A percentile compares a stretch with the other conserved stretches of the same genome.
Conservation (phyloP, 1,284 basidiomycete species). For the Apiotrichum sp. region DNA sequence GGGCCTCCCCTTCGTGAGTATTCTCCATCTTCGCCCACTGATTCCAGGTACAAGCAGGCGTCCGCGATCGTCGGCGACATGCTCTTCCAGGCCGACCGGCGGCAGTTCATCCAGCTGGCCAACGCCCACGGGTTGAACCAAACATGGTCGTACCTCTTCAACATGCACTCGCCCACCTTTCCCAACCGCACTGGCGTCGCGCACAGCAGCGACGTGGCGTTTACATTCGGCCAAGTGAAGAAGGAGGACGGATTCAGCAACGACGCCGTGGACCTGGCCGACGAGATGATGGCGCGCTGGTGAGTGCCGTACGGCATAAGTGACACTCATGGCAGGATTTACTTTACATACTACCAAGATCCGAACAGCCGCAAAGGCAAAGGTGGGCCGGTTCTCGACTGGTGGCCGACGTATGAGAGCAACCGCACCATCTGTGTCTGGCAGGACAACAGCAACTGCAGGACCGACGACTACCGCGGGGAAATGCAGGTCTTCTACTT, state of each 20-base stretch:
- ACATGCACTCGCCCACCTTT: neutral
- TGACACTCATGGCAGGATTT: slow-evolving; percentile 24
- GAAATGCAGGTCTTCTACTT: too few relatives aligned
- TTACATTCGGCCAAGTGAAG: slow-evolving; percentile 10
- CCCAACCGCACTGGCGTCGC: neutral
- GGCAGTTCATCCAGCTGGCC: slow-evolving; percentile 26
- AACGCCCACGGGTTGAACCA: slow-evolving; percentile 22
- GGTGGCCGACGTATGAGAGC: too few relatives aligned
- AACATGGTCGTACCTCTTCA: slow-evolving; percentile 26
- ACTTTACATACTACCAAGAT: slow-evolving; percentile 39
- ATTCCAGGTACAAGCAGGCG: slow-evolving; percentile 22
- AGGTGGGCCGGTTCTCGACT: too few relatives aligned
- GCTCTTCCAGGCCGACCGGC: slow-evolving; percentile 25
- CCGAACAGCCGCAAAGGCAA: slow-evolving; percentile 22
- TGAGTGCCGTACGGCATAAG: neutral
- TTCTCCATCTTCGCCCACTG: too few relatives aligned
- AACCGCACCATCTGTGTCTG: too few relatives aligned
- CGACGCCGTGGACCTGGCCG: neutral
- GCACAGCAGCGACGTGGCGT: slow-evolving; percentile 27
- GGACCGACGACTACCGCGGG: too few relatives aligned
- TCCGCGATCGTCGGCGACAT: slow-evolving; percentile 31
- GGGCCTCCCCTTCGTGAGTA: slow-evolving; percentile 11
- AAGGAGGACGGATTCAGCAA: neutral
- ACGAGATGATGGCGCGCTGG: neutral
- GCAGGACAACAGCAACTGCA: too few relatives aligned